Conservation (phyloP, 192 early-diverging fungal species). For the Entomortierella lignicola region DNA sequence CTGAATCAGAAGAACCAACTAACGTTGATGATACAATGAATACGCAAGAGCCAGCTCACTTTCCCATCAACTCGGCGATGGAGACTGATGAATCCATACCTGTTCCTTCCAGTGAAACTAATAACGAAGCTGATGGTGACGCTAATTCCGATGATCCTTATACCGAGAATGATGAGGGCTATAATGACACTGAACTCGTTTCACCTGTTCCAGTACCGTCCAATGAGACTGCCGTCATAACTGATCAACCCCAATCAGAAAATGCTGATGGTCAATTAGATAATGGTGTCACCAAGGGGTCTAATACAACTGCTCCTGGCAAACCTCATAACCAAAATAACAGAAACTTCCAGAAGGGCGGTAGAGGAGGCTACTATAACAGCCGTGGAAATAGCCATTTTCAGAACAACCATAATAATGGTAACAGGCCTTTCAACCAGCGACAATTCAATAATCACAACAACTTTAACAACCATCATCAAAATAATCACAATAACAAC, state of each 20-base stretch:
- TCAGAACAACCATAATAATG: conserved; percentile 4
- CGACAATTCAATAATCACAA: conserved; percentile 7
- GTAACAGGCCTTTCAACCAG: conserved; percentile 6
- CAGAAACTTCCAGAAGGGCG: conserved; percentile 2
- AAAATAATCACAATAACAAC: background rate
- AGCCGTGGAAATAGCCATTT: background rate
- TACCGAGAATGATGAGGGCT: conserved; percentile 20
- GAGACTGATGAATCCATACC: conserved; percentile 13
- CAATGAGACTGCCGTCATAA: background rate
- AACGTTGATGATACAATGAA: background rate
- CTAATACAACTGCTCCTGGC: background rate
- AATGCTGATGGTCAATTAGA: background rate
- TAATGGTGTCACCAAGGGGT: background rate
- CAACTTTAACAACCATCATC: background rate
- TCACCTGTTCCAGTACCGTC: conserved; percentile 17
- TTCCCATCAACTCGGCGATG: conserved; percentile 7
- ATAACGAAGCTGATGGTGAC: background rate
- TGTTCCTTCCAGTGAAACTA: background rate
- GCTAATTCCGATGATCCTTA: conserved; percentile 15
- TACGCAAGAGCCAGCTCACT: conserved; percentile 1
- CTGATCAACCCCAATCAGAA: background rate
- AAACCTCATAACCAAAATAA: background rate
- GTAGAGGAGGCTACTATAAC: conserved; percentile 21
- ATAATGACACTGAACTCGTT: conserved; percentile 23
- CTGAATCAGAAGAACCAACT: background rate